Base-by-base conservation (phyloP, 2,329 filamentous ascomycete species). In the Didymella lethalis region DNA sequence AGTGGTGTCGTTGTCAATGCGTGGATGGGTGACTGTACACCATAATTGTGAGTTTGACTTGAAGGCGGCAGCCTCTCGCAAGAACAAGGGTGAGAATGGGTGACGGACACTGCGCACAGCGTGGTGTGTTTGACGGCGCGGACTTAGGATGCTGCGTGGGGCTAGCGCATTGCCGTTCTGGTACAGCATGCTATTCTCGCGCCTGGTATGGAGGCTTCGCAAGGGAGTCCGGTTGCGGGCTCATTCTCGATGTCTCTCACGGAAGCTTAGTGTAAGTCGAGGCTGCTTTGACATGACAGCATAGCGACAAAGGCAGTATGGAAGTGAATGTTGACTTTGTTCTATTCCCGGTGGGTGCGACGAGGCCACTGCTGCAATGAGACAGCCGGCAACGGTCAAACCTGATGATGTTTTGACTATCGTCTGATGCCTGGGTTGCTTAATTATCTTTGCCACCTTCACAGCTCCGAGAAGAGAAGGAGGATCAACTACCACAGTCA, bases 351-450 rank as follows among this genome's bases (percentile, higher is more conserved):
- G 55, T 38, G 16, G 49, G 12, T 11, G 26, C 18, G 25, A 49
- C 53, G 46, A 58, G 49, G 31, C 11, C 31, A 16, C 4, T 31
- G 11, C n/a, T 11, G 26, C 14, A 14, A 49, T 54, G 46, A 58
- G 56, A 58, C 56, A 49, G 40, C 45, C 56, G 31, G 45, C 18
- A 34, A 28, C 43, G 20, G 48, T 29, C 48, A 26, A 12, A 14
- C 32, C 32, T n/a, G 3, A 2, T 8, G 7, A n/a, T 36, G 10
- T 11, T 32, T 11, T 18, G 32, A 34, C 6, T n/a, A 18, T 36
- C 7, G 32, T n/a, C 32, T 36, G 14, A n/a, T n/a, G 32, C 32
- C 4, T 36, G 6, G 14, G 31, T 5, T 14, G 7, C 8, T 14
- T 32, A 14, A 12, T 16, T 32, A 14, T 2, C 31, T 16, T 16